Base-by-base conservation (phyloP, 192 early-diverging fungal species). In the Ambispora gerdemannii region DNA sequence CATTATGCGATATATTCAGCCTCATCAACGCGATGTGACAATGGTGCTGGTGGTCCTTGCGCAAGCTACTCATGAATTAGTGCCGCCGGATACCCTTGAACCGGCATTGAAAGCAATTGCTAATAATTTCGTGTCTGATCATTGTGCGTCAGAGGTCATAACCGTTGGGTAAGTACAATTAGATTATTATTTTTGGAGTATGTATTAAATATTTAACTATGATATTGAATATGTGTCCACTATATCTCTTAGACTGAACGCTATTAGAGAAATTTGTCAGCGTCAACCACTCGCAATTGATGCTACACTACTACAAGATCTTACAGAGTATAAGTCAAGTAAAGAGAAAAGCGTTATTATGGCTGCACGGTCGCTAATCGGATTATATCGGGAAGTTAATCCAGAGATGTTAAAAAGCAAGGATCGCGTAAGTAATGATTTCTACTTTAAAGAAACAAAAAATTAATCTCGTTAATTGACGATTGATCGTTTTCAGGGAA, bases 71-170 rank as follows among this genome's bases (percentile, higher is more conserved):
- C 96, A 99, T 77, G 86, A 93, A 11, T 83, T 99, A 19, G 87
- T 96, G 4, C 97, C 97, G 27, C 97, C 97, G 3, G 97, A 99
- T 78, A 88, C 84, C 2, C 78, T 98, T 55, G 87, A 91, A 74
- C 87, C 91, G 10, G 87, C 96, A 6, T 78, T 99, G n/a, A 88
- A 89, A 68, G 91, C 91, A 11, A 88, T 98, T 20, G 94, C 97
- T 15, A 92, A 99, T 78, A 93, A 92, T 81, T 99, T 99, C 87
- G 90, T 99, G 25, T 92, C 93, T 43, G 92, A 91, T 72, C 94
- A 95, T 76, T 89, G 86, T 47, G 81, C 96, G 7, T 85, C 87
- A 4, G 97, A 98, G 75, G 97, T 98, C 36, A 95, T 99, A 81
- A 89, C 91, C 17, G 96, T 95, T 4, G 97, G 96, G 75, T 82